Percentiles rank a stretch among this genome's conserved stretches.
Conservation (phyloP, 108 stramenopile species). For the Hondaea fermentalgiana region DNA sequence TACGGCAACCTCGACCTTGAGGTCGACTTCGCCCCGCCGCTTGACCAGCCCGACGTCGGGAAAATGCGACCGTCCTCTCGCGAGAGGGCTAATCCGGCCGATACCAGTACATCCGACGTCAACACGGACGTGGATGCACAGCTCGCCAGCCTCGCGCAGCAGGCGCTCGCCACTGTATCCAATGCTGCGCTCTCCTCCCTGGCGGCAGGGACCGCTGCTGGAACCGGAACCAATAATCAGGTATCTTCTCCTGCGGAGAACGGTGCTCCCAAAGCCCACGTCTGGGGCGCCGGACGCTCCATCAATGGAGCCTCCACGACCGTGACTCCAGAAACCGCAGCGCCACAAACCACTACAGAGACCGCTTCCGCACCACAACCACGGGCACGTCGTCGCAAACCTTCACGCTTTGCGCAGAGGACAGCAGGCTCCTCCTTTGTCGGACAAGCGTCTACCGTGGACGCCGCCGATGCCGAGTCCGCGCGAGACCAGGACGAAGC, state of each 20-base stretch:
- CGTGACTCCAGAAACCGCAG: not conserved
- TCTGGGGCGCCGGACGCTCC: not conserved
- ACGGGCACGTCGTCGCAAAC: not conserved
- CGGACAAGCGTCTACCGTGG: not conserved
- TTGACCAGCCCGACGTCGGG: not conserved
- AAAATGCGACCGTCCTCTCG: not conserved
- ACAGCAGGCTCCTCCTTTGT: not conserved
- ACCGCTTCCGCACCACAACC: not conserved
- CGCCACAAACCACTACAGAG: not conserved
- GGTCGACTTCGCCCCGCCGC: conserved; percentile 24
- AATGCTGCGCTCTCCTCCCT: not conserved
- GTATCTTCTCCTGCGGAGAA: not conserved
- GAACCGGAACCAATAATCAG: not conserved
- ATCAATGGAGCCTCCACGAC: not conserved
- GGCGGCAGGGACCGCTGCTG: not conserved
- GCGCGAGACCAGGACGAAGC: not conserved
- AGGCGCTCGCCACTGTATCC: not conserved
- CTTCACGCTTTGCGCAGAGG: not conserved
- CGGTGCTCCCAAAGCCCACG: not conserved
- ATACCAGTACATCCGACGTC: not conserved
- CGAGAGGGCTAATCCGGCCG: not conserved
- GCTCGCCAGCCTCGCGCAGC: not conserved
- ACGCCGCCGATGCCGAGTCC: not conserved
- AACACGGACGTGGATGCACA: not conserved
- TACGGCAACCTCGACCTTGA: conserved; percentile 30